Evolutionary conservation across 2,329 filamentous ascomycete genomes (phyloP), one percentile per base, ranked within the genome.

Genomic region (Alternaria panax): DNA sequence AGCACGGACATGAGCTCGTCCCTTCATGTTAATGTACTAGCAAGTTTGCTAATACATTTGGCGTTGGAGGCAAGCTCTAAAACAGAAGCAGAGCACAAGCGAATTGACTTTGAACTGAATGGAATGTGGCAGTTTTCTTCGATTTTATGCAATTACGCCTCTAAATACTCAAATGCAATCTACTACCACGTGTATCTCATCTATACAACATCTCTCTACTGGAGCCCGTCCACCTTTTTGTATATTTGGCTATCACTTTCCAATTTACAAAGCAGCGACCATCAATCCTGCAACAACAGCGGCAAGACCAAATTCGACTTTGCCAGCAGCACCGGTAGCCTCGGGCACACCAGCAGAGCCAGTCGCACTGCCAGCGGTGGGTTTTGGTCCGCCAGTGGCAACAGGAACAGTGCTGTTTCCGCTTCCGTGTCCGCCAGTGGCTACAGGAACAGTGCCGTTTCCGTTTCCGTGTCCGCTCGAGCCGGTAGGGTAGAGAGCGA

Each of bases 251-350:
- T 27, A 7, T 52, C n/a, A 12, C 36, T 16, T 34, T 36, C 27
- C 34, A 7, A 36, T 60, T 41, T 74, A 75, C 69, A 74, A 72
- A 50, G 62, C 68, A 12, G 65, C 59, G 42, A 65, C 67, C 47
- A 72, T 54, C 32, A 75, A 25, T 12, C 71, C 71, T 42, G 67
- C 70, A 27, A 74, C 45, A 46, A 69, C 54, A 20, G 68, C 71
- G 6, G 62, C 68, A 50, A 64, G 48, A n/a, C 71, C 66, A 36
- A 73, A 38, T 50, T 74, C 68, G 9, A 72, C 45, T 53, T 61
- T 68, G 18, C 66, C 63, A 9, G 71, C 69, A 14, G 68, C 68
- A 25, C 67, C 68, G 7, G 66, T 68, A 34, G 64, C 61, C 40
- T 67, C 38, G 16, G 63, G 34, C 27, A 48, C 7, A 24, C 60